phyloP scores from a whole-genome alignment of 352 stramenopile species.

The Pythium brassicae region DNA sequence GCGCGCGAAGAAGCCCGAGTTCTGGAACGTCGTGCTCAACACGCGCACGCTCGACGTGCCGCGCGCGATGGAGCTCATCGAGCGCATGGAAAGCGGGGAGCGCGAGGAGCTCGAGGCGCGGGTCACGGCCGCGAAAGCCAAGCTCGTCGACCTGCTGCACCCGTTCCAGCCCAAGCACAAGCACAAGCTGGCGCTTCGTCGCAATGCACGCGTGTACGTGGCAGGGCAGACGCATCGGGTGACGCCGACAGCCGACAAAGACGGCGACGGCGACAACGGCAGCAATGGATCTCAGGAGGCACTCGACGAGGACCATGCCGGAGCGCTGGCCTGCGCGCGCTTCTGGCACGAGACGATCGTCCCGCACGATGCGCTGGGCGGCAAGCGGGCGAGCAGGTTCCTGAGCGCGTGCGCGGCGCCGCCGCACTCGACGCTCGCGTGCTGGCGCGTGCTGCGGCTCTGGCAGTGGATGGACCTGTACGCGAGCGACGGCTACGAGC shows the following conservation, averaged over 20 bases:
- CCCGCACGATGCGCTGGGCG: slow-evolving; percentile 26
- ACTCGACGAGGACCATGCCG: slow-evolving; percentile 17
- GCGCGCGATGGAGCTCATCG: slow-evolving; percentile 50
- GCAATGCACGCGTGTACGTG: slow-evolving; percentile 41
- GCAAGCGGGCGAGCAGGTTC: slow-evolving; percentile 33
- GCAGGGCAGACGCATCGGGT: background rate
- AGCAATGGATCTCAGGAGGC: too few relatives aligned
- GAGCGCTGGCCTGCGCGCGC: slow-evolving; percentile 38
- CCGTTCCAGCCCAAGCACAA: slow-evolving; percentile 53
- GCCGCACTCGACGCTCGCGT: slow-evolving; percentile 24
- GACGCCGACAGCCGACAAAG: background rate
- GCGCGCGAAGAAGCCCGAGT: slow-evolving; percentile 41
- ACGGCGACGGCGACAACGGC: background rate
- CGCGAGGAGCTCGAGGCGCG: slow-evolving; percentile 46
- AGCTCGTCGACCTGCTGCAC: slow-evolving; percentile 48
- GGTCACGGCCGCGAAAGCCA: slow-evolving; percentile 47
- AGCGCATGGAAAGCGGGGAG: slow-evolving; percentile 51
- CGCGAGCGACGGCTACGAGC: slow-evolving; percentile 40
- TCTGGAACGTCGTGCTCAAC: slow-evolving; percentile 78
- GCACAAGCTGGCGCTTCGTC: slow-evolving; percentile 26
- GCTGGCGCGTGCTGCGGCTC: slow-evolving; percentile 39
- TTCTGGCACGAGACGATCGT: slow-evolving; percentile 62
- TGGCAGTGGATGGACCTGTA: slow-evolving; percentile 59
- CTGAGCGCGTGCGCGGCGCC: slow-evolving; percentile 20
- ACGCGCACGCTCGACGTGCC: slow-evolving; percentile 40